Percentiles rank a stretch among this genome's conserved stretches.
Conservation (phyloP, 2,329 filamentous ascomycete species). For the Lasiodiplodia gonubiensis region DNA sequence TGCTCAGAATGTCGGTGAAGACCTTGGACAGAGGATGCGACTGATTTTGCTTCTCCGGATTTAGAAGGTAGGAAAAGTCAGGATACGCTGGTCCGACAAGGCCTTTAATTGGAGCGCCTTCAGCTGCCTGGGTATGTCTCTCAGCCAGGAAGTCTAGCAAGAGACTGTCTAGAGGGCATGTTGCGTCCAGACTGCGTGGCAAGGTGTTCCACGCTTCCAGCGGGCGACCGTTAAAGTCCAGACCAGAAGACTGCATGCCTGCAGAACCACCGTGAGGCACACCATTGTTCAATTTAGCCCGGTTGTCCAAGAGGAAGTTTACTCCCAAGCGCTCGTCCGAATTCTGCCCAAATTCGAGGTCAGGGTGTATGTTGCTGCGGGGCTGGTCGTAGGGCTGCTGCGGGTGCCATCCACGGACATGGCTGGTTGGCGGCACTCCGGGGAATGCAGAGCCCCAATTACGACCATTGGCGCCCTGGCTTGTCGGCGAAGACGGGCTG, state of each 20-base stretch:
- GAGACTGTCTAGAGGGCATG: slow-evolving; percentile 79
- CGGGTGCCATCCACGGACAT: slow-evolving; percentile 43
- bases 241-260: slow-evolving; percentile 42
- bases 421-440: slow-evolving; percentile 41
- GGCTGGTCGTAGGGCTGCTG: slow-evolving; percentile 51
- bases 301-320: slow-evolving; percentile 71
- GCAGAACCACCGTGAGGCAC: neutral
- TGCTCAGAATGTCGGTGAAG: slow-evolving; percentile 81
- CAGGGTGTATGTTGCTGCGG: slow-evolving; percentile 30
- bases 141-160: slow-evolving; percentile 79
- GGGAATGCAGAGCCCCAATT: slow-evolving; percentile 40
- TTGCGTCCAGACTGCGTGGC: slow-evolving; percentile 65
- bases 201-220: slow-evolving; percentile 44
- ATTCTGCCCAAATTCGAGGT: slow-evolving; percentile 27
- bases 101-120: slow-evolving; percentile 68
- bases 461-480: slow-evolving; percentile 34
- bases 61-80: slow-evolving; percentile 77
- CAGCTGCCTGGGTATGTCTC: slow-evolving; percentile 67
- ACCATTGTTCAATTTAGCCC: slow-evolving; percentile 34
- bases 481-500: slow-evolving; percentile 36
- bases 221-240: slow-evolving; percentile 35
- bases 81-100: slow-evolving; percentile 80
- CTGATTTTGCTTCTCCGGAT: slow-evolving; percentile 66
- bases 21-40: slow-evolving; percentile 82
- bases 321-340: slow-evolving; percentile 69